These are phyloP conservation scores for Ascochyta lentis DNA, from an alignment of 2,329 filamentous ascomycete genomes.

Conservation along the genomic window DNA sequence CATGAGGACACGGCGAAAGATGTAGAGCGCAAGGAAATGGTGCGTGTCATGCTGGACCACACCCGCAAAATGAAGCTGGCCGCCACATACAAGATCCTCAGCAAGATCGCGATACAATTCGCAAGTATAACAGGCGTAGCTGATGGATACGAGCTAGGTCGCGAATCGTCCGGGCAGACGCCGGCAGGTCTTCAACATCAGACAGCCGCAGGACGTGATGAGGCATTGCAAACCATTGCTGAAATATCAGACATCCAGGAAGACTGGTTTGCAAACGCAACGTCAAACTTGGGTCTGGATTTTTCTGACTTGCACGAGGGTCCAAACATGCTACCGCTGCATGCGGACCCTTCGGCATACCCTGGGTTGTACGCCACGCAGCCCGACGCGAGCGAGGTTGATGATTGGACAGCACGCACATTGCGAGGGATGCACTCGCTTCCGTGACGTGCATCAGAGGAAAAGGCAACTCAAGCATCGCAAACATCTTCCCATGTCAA, in stretches of 20 bases:
- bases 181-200: constrained; percentile 3
- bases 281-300: constrained; percentile 27
- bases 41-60: constrained; percentile 26
- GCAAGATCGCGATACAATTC: constrained; percentile 33
- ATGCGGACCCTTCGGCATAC: constrained; percentile 13
- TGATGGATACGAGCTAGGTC: constrained; percentile 9
- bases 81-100: constrained; percentile 30
- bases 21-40: constrained; percentile 28
- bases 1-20: constrained; percentile 29
- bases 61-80: constrained; percentile 27
- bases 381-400: constrained; percentile 15
- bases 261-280: constrained; percentile 32
- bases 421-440: constrained; percentile 25
- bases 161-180: constrained; percentile 1
- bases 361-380: constrained; percentile 17
- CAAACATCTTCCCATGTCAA: background rate
- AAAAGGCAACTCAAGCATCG: background rate
- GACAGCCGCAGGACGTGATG: constrained; percentile 10
- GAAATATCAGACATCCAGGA: constrained; percentile 27
- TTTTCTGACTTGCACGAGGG: constrained; percentile 23
- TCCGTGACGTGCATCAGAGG: constrained; percentile 8
- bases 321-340: constrained; percentile 7
- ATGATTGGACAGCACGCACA: constrained; percentile 31
- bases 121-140: constrained; percentile 32
- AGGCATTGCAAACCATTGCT: constrained; percentile 11